Conservation (phyloP, 2,329 filamentous ascomycete species). For the Pezicula rhizophila region DNA sequence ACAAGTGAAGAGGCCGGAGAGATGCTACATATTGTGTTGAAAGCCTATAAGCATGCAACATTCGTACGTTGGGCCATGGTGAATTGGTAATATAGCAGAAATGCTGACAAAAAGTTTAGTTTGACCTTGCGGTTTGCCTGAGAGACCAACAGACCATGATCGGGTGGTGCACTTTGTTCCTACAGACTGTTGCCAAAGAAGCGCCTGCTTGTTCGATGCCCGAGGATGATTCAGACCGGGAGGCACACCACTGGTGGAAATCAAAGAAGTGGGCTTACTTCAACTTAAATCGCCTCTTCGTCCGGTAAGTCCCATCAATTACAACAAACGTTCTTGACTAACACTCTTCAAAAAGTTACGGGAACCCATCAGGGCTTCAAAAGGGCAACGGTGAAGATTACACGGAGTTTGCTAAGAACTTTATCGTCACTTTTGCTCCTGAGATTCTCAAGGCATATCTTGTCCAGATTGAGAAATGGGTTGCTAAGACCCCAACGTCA, state of each 20-base stretch:
- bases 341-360: constrained; percentile 57
- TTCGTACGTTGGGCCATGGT: constrained; percentile 58
- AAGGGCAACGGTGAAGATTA: constrained; percentile 72
- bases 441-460: constrained; percentile 96
- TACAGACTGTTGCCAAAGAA: constrained; percentile 81
- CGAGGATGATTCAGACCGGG: constrained; percentile 76
- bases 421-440: constrained; percentile 85
- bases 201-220: constrained; percentile 73
- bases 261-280: constrained; percentile 99
- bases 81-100: constrained; percentile 7
- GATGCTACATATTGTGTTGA: constrained; percentile 91
- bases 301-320: constrained; percentile 53
- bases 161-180: constrained; percentile 92
- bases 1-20: constrained; percentile 91
- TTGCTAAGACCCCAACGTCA: constrained; percentile 67
- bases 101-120: constrained; percentile 45
- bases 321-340: not conserved
- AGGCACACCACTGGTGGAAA: constrained; percentile 98
- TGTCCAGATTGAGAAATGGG: constrained; percentile 94
- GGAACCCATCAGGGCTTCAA: constrained; percentile 72
- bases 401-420: constrained; percentile 78
- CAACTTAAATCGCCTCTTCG: constrained; percentile 91
- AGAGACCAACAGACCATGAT: constrained; percentile 79
- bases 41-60: constrained; percentile 96
- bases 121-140: constrained; percentile 76